Evolutionary conservation across 208 protist genomes (phyloP), one percentile per base, ranked within the genome.

Genomic region (Perkinsela sp.): DNA sequence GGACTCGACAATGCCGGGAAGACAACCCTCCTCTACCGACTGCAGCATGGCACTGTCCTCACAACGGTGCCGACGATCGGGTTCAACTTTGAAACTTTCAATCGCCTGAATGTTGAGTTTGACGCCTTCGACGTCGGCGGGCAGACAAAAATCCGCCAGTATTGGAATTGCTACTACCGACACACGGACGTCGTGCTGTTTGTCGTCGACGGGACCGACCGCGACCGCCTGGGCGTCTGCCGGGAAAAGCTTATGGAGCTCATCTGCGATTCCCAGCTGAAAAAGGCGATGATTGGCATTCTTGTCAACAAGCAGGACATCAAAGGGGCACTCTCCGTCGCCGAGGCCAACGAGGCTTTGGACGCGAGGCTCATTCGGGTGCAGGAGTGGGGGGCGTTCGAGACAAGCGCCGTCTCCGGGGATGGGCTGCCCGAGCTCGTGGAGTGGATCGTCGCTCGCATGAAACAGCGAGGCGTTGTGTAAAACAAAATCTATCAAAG

Each of bases 111-210:
- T 69, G 92, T 96, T 31, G 88, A 81, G 67, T 95, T 99, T 69
- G 93, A 84, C 68, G 94, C 95, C 71, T 98, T 94, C 94, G 95
- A 98, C 79, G 85, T 98, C 16, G 89, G 86, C 2, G 92, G 91
- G 0, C 94, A 97, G 77, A 84, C 89, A 66, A 81, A 85, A 72
- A 75, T 92, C 69, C 75, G 92, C 28, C 78, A 84, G 2, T 79
- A 92, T 29, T 97, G 94, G 95, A 76, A 83, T 30, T 81, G 95
- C 28, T 98, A 98, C 78, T 98, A 94, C 81, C 82, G 90, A 31
- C 90, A 96, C 71, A 96, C 89, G 2, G 78, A 94, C 68, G 92
- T 79, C 29, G 71, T 96, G 2, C 82, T 96, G 66, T 93, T 94
- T 72, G 90, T 96, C 0, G 79, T 95, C 6, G 92, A 96, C 70